Conservation (phyloP, 2,329 filamentous ascomycete genomes). For the Monosporascus sp. region DNA sequence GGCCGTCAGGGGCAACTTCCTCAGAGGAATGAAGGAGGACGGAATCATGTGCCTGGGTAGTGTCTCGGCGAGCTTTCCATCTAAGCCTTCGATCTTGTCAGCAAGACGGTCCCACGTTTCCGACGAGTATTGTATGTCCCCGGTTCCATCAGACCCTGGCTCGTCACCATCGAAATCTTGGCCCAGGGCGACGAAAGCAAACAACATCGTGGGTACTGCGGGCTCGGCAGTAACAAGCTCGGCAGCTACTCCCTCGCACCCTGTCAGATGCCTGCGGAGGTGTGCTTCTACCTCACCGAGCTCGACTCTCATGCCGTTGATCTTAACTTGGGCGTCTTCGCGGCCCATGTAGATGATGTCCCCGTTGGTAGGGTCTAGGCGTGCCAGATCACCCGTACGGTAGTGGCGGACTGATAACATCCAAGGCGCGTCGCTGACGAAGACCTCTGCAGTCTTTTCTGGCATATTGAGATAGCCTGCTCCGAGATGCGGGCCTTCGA, state of each 20-base stretch:
- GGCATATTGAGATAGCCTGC: no score
- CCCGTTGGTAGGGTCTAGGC: background rate
- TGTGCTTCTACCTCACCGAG: background rate
- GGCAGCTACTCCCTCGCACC: background rate
- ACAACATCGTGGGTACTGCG: background rate
- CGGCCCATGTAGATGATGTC: background rate
- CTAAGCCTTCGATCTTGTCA: background rate
- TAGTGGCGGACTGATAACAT: background rate
- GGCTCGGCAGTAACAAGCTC: background rate
- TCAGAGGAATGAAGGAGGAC: background rate
- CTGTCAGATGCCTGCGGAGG: background rate
- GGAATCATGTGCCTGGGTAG: background rate
- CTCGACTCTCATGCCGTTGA: background rate
- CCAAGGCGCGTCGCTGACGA: no score
- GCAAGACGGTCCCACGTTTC: background rate
- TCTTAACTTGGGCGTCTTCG: background rate
- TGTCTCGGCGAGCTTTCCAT: background rate
- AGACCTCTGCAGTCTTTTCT: no score
- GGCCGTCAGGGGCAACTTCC: background rate
- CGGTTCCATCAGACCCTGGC: background rate
- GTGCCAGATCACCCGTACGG: background rate
- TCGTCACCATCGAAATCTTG: background rate
- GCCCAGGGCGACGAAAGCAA: background rate
- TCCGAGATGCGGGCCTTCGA: no score
- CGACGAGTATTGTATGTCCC: background rate